Conservation (phyloP, 495 filamentous ascomycete genomes). For the Penicillium robsamsonii region DNA sequence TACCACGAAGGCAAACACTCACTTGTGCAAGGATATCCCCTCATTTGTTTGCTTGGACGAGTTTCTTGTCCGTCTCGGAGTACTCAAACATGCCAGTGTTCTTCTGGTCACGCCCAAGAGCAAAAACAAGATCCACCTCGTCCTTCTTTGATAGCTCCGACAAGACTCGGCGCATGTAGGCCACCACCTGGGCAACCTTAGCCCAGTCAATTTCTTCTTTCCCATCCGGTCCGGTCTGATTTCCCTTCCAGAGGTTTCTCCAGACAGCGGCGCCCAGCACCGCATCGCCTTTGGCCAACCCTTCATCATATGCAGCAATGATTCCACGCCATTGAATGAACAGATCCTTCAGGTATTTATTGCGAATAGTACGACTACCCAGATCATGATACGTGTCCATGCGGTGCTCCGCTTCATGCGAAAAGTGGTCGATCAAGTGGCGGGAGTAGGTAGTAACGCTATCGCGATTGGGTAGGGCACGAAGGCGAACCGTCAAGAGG, state of each 20-base stretch:
- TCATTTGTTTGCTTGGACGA: conserved; percentile 34
- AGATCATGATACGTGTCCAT: conserved; percentile 76
- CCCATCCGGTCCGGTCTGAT: conserved; percentile 36
- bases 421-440: conserved; percentile 87
- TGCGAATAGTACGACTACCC: conserved; percentile 60
- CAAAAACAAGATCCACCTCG: conserved; percentile 55
- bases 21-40: background rate
- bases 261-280: conserved; percentile 85
- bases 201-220: conserved; percentile 62
- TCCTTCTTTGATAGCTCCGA: conserved; percentile 58
- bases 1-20: background rate
- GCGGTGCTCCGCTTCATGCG: conserved; percentile 82
- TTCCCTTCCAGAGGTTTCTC: conserved; percentile 86
- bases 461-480: conserved; percentile 63
- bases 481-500: conserved; percentile 81
- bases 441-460: conserved; percentile 63
- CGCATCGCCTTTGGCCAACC: conserved; percentile 76
- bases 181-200: conserved; percentile 69
- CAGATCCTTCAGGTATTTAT: conserved; percentile 86
- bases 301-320: conserved; percentile 83
- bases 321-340: conserved; percentile 89
- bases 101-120: conserved; percentile 21
- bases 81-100: conserved; percentile 36
- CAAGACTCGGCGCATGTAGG: conserved; percentile 71
- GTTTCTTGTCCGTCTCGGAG: conserved; percentile 33